A percentile compares a stretch with the other conserved stretches of the same genome.
phyloP scores from a whole-genome alignment of 192 early-diverging fungal genomes.

The Umbelopsis vinacea region DNA sequence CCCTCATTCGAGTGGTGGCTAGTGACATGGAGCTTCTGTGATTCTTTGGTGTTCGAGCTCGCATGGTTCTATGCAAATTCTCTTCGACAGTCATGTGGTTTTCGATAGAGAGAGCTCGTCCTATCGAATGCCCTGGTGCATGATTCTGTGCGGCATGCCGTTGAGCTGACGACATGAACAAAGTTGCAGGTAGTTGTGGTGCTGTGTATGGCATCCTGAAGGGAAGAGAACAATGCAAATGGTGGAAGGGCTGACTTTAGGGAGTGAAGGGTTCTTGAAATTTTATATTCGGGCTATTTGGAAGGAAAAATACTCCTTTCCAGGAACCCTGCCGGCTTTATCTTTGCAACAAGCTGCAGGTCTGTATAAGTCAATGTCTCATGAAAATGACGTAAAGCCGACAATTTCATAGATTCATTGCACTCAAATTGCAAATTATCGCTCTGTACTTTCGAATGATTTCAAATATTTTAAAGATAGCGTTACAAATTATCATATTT shows the following conservation, averaged over 20 bases:
- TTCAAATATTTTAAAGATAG: too few relatives aligned
- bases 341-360: too few relatives aligned
- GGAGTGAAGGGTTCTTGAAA: too few relatives aligned
- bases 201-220: conserved; percentile 13
- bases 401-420: too few relatives aligned
- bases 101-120: neutral
- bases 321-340: too few relatives aligned
- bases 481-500: too few relatives aligned
- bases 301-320: too few relatives aligned
- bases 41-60: conserved; percentile 8
- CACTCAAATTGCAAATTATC: too few relatives aligned
- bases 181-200: conserved; percentile 14
- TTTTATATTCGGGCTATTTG: too few relatives aligned
- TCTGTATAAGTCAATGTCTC: too few relatives aligned
- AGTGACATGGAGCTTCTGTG: conserved; percentile 17
- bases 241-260: neutral
- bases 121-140: conserved; percentile 1
- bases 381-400: too few relatives aligned
- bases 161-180: conserved; percentile 13
- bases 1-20: conserved; percentile 26
- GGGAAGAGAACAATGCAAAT: neutral
- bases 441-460: too few relatives aligned
- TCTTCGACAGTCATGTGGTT: neutral
- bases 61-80: conserved; percentile 2
- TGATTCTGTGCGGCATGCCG: conserved; percentile 12